Evolutionary conservation across 73 alveolate species (phyloP).

Genomic region (Paramecium bursaria): DNA sequence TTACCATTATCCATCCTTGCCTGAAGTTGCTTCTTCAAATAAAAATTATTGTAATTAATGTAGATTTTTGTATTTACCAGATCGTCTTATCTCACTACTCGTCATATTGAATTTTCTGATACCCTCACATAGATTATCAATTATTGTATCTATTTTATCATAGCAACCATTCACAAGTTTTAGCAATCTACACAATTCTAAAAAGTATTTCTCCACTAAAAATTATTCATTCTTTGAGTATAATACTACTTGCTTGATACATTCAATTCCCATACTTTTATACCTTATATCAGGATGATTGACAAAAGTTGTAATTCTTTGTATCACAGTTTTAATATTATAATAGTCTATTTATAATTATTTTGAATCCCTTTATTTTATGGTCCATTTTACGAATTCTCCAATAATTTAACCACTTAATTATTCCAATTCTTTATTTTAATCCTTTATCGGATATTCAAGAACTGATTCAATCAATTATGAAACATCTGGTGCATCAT

Average conservation of each 20-base stretch:
- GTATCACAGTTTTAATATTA: conserved; percentile 88
- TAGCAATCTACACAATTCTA: background rate
- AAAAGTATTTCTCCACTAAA: conserved; percentile 15
- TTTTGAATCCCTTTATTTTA: conserved; percentile 76
- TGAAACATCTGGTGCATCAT: conserved; percentile 91
- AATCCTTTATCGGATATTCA: conserved; percentile 88
- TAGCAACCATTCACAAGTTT: background rate
- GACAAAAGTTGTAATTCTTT: conserved; percentile 92
- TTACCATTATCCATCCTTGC: conserved; percentile 55
- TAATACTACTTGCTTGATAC: background rate
- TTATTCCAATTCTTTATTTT: conserved; percentile 83
- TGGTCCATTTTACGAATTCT: conserved; percentile 91
- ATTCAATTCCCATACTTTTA: conserved; percentile 39
- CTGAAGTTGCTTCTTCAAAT: conserved; percentile 25
- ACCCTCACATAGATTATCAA: background rate
- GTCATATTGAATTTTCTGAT: background rate
- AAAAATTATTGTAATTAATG: conserved; percentile 16
- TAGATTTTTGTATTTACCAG: conserved; percentile 10
- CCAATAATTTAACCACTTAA: conserved; percentile 87
- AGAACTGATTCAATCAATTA: conserved; percentile 88
- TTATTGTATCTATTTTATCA: conserved; percentile 39
- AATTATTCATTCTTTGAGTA: conserved; percentile 26
- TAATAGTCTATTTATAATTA: conserved; percentile 77
- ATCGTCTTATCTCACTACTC: too few species aligned
- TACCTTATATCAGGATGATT: conserved; percentile 92